A percentile compares a stretch with the other conserved stretches of the same genome.
Conservation (phyloP, 2,329 filamentous ascomycete genomes). For the Trichoderma breve region DNA sequence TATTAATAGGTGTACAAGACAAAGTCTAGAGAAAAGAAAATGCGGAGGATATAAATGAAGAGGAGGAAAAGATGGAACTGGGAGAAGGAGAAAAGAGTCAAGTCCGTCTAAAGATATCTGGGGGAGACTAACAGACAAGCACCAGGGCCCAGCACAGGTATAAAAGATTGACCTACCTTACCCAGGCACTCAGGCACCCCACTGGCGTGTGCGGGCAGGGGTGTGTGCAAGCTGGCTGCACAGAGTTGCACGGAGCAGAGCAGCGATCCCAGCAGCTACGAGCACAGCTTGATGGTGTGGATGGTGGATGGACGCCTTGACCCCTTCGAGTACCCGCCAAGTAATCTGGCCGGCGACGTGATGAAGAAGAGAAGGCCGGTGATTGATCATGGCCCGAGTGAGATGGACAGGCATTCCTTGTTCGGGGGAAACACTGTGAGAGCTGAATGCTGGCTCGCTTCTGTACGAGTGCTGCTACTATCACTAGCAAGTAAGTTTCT, state of each 20-base stretch:
- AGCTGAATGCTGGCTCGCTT: not conserved
- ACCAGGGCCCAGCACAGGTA: not conserved
- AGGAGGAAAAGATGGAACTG: not conserved
- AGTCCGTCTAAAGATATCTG: slow-evolving; percentile 20
- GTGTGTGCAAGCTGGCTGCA: not conserved
- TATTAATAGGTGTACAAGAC: not conserved
- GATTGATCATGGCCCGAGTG: not conserved
- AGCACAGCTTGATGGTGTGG: not conserved
- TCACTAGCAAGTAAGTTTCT: not conserved
- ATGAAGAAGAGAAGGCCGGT: not conserved
- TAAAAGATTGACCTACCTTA: not conserved
- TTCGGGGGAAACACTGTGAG: not conserved
- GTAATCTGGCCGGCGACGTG: not conserved
- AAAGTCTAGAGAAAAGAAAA: not conserved
- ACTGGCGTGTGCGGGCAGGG: slow-evolving; percentile 10
- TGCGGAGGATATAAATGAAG: not conserved
- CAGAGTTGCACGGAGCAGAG: not conserved
- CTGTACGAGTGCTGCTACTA: not conserved
- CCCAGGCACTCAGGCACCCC: slow-evolving; percentile 1
- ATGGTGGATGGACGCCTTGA: not conserved
- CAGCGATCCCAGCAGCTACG: not conserved
- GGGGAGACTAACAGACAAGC: slow-evolving; percentile 18
- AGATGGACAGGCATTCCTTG: not conserved
- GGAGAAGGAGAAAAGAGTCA: slow-evolving; percentile 14
- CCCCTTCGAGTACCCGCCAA: not conserved